Evolutionary conservation across 2,329 filamentous ascomycete genomes (phyloP), one percentile per base, ranked within the genome.

Genomic region (Fusarium odoratissimum): DNA sequence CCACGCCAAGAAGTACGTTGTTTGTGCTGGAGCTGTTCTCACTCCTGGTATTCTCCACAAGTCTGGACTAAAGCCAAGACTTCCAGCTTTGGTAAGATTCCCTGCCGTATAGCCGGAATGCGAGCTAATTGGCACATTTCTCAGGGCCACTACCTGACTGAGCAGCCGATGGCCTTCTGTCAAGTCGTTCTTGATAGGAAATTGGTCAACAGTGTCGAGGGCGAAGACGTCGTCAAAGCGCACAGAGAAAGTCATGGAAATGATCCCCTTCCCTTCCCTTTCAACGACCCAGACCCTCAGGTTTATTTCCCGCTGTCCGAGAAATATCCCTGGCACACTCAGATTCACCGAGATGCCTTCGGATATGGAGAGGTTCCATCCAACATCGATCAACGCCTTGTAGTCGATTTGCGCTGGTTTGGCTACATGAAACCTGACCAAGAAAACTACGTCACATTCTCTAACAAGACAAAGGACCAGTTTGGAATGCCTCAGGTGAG

Each of bases 331-430:
- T 64, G 44, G 61, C 61, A 64, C 6, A 62, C 61, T 6, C 57
- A 64, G 40, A 62, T 64, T 7, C 61, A 52, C 5, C 61, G 61
- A 0, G 61, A 64, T 33, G 57, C 61, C 7, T 64, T 64, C 12
- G 61, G 57, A 1, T 64, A 64, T 11, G 61, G 57, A 3, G 57
- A 64, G 3, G 61, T 64, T 0, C 61, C 57, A 0, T 44, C 61
- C 0, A 62, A 60, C 28, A 42, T 64, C 1, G 61, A 64, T 6
- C 61, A 64, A 44, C 61, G 61, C 0, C 61, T 64, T 0, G 40
- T 62, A 1, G 61, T 64, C 0, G 61, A 64, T 35, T 45, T 62
- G 11, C 61, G 61, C 30, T 64, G 61, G 61, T 64, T 64, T 61
- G 48, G 45, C 28, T 64, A 62, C 8, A 52, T 62, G 46, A 44